phyloP scores from a whole-genome alignment of 2,329 filamentous ascomycete genomes.

The Pyrenochaeta sp. region DNA sequence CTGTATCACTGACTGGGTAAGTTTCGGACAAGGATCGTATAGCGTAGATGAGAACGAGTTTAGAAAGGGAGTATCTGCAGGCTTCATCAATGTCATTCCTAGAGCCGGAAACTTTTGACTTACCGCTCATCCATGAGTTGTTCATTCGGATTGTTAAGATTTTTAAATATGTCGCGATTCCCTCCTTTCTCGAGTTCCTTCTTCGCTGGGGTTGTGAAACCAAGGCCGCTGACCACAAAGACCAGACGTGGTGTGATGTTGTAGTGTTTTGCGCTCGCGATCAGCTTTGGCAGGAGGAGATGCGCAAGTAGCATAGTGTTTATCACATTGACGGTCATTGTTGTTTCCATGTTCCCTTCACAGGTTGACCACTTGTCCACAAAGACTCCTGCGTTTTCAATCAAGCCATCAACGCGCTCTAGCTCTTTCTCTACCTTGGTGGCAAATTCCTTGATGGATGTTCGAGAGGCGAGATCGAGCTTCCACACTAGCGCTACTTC shows the following conservation, averaged over 20 bases:
- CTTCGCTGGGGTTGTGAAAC: conserved; percentile 6
- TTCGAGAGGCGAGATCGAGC: conserved; percentile 53
- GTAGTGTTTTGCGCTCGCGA: conserved; percentile 1
- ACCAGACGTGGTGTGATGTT: neutral
- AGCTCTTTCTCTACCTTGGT: conserved; percentile 27
- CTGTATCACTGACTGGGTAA: conserved; percentile 16
- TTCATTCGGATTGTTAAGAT: conserved; percentile 5
- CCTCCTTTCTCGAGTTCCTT: conserved; percentile 12
- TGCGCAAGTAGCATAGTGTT: conserved; percentile 37
- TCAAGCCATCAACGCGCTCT: conserved; percentile 43
- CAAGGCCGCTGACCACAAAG: conserved; percentile 11
- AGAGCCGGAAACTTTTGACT: neutral
- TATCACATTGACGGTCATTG: conserved; percentile 41
- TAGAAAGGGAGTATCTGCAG: conserved; percentile 13
- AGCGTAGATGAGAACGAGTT: conserved; percentile 14
- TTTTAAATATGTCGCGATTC: conserved; percentile 1
- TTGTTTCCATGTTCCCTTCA: conserved; percentile 24
- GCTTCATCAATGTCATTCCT: neutral
- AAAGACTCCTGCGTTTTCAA: conserved; percentile 51
- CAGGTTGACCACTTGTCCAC: conserved; percentile 26
- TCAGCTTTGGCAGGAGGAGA: conserved; percentile 17
- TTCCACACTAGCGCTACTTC: conserved; percentile 55
- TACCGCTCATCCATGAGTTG: conserved; percentile 9
- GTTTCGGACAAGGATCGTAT: conserved; percentile 9
- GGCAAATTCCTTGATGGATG: conserved; percentile 47